A percentile compares a stretch with the other conserved stretches of the same genome.
Evolutionary conservation across 371 early-diverging fungal genomes (phyloP).

Genomic region (Batkoa obscura): DNA sequence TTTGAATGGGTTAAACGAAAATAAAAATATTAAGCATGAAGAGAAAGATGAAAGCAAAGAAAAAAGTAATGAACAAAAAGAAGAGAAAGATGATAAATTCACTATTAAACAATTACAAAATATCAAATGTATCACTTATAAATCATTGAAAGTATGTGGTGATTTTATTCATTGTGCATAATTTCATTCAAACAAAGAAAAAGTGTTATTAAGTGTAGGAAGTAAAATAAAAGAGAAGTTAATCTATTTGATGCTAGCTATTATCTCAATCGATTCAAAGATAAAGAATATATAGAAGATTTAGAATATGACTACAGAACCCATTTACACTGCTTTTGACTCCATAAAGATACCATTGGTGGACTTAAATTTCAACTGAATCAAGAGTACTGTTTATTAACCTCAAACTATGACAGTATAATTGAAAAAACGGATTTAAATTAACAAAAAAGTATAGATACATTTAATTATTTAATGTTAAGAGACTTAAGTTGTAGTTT

Average conservation of each 20-base stretch:
- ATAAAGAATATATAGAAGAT: too few relatives aligned
- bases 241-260: slow-evolving; percentile 40
- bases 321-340: slow-evolving; percentile 31
- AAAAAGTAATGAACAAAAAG: too few relatives aligned
- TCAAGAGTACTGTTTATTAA: slow-evolving; percentile 24
- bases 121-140: too few relatives aligned
- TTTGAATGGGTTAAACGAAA: too few relatives aligned
- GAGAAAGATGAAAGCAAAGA: too few relatives aligned
- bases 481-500: slow-evolving; percentile 12
- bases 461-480: slow-evolving; percentile 11
- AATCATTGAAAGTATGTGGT: slow-evolving; percentile 27
- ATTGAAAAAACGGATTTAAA: slow-evolving; percentile 34
- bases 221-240: slow-evolving; percentile 33
- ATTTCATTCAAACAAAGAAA: slow-evolving; percentile 38
- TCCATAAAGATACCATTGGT: slow-evolving; percentile 30
- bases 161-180: slow-evolving; percentile 30
- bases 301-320: slow-evolving; percentile 23
- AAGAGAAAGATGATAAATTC: too few relatives aligned
- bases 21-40: too few relatives aligned
- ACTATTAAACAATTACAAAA: too few relatives aligned
- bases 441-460: neutral
- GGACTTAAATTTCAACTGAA: slow-evolving; percentile 29
- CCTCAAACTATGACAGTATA: slow-evolving; percentile 43
- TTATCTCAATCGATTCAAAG: neutral
- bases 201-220: slow-evolving; percentile 33